phyloP scores from a whole-genome alignment of 2,329 filamentous ascomycete species.

The Exophiala sp. region DNA sequence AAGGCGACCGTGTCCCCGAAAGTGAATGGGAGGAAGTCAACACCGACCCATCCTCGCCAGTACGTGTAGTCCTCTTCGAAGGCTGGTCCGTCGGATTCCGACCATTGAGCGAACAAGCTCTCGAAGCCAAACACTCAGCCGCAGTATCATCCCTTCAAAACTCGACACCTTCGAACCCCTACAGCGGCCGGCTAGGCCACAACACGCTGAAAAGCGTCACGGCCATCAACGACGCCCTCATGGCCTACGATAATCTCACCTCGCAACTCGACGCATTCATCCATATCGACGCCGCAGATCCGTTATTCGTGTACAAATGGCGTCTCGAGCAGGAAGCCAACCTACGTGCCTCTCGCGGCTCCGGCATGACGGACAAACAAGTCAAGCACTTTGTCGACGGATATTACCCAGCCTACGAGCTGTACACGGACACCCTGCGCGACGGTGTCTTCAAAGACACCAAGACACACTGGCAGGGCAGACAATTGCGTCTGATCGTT shows the following conservation, averaged over 20 bases:
- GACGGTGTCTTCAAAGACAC: slow-evolving; percentile 51
- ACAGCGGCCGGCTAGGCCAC: slow-evolving; percentile 51
- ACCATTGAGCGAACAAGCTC: slow-evolving; percentile 53
- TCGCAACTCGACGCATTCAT: slow-evolving; percentile 60
- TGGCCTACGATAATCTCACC: slow-evolving; percentile 58
- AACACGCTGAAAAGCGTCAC: slow-evolving; percentile 55
- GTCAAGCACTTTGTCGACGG: slow-evolving; percentile 72
- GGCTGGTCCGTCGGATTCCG: slow-evolving; percentile 90
- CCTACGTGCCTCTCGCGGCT: slow-evolving; percentile 63
- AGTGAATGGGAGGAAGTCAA: slow-evolving; percentile 59
- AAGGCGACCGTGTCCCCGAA: slow-evolving; percentile 68
- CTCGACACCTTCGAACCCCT: slow-evolving; percentile 28
- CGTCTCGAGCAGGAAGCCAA: slow-evolving; percentile 73
- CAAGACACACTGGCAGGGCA: slow-evolving; percentile 39
- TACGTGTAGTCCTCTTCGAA: slow-evolving; percentile 73
- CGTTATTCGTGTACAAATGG: slow-evolving; percentile 78
- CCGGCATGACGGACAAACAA: slow-evolving; percentile 78
- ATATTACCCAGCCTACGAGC: slow-evolving; percentile 70
- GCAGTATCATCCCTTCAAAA: slow-evolving; percentile 48
- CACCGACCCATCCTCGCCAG: slow-evolving; percentile 31
- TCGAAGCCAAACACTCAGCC: slow-evolving; percentile 53
- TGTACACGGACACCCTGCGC: slow-evolving; percentile 61
- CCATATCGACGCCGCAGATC: slow-evolving; percentile 69
- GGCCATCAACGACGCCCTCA: slow-evolving; percentile 58
- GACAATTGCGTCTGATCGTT: slow-evolving; percentile 62